These are phyloP conservation scores for Berberis thunbergii DNA, from an alignment of 164 flowering plant species.

Conservation along the genomic window DNA sequence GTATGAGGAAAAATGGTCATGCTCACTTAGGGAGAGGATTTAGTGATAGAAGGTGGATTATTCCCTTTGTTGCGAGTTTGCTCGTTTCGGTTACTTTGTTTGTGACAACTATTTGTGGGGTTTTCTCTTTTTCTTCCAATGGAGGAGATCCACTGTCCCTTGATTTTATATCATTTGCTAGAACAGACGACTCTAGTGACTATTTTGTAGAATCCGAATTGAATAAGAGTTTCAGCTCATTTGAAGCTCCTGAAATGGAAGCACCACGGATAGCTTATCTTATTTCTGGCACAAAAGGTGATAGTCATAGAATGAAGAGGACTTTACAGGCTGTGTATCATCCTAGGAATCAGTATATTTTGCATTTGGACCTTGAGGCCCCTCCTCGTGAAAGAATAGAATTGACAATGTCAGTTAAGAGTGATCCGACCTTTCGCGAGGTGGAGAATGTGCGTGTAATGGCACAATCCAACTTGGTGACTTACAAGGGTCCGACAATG, in stretches of 20 bases:
- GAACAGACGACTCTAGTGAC: constrained; percentile 43
- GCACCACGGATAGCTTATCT: constrained; percentile 86
- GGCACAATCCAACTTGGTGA: constrained; percentile 91
- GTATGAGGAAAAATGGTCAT: constrained; percentile 55
- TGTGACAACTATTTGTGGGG: constrained; percentile 32
- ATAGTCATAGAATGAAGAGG: constrained; percentile 81
- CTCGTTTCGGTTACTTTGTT: constrained; percentile 48
- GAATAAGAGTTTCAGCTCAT: constrained; percentile 16
- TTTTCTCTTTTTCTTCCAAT: constrained; percentile 36
- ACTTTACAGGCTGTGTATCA: constrained; percentile 89
- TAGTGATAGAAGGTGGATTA: constrained; percentile 68
- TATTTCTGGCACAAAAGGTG: constrained; percentile 93
- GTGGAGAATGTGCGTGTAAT: constrained; percentile 87
- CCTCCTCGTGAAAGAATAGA: constrained; percentile 85
- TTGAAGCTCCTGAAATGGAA: constrained; percentile 16
- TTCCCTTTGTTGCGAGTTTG: constrained; percentile 71
- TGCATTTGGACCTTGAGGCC: constrained; percentile 97
- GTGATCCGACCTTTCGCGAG: constrained; percentile 58
- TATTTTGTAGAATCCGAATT: constrained; percentile 69
- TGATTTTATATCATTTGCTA: too few species aligned
- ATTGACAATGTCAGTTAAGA: constrained; percentile 48
- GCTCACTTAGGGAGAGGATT: constrained; percentile 49
- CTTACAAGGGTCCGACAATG: constrained; percentile 97
- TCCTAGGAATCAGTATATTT: constrained; percentile 81
- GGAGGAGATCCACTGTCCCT: constrained; percentile 33